These are phyloP conservation scores for Epichloe hybrida DNA, from an alignment of 2,329 filamentous ascomycete genomes.

Conservation along the genomic window DNA sequence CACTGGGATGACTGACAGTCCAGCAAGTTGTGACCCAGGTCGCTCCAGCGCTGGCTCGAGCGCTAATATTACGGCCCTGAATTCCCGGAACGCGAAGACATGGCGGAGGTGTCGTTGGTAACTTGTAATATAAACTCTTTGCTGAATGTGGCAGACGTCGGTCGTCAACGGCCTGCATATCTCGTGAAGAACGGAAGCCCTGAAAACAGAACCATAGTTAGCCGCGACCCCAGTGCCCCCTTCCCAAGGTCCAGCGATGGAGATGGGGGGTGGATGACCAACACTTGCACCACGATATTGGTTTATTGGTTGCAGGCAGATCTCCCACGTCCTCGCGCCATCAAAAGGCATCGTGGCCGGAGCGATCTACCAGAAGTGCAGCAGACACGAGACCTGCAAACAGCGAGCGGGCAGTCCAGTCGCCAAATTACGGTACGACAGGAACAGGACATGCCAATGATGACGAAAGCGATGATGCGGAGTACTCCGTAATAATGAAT, in stretches of 20 bases:
- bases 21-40: too few relatives aligned
- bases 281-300: too few relatives aligned
- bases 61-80: not conserved
- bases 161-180: not conserved
- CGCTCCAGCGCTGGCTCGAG: not conserved
- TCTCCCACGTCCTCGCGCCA: too few relatives aligned
- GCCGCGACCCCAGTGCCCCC: not conserved
- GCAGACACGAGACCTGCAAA: not conserved
- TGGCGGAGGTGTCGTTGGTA: not conserved
- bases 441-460: too few relatives aligned
- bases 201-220: conserved; percentile 1
- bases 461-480: not conserved
- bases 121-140: not conserved
- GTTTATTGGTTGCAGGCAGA: too few relatives aligned
- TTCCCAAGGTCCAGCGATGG: not conserved
- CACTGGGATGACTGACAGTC: not conserved
- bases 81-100: not conserved
- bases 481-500: too few relatives aligned
- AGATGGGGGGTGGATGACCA: not conserved
- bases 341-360: too few relatives aligned
- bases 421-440: not conserved
- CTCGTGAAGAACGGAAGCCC: not conserved
- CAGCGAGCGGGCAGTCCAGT: not conserved
- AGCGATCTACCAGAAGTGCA: not conserved
- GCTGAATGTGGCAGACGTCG: not conserved